Conservation (phyloP, 2,329 filamentous ascomycete genomes). For the Apiospora malaysiana region DNA sequence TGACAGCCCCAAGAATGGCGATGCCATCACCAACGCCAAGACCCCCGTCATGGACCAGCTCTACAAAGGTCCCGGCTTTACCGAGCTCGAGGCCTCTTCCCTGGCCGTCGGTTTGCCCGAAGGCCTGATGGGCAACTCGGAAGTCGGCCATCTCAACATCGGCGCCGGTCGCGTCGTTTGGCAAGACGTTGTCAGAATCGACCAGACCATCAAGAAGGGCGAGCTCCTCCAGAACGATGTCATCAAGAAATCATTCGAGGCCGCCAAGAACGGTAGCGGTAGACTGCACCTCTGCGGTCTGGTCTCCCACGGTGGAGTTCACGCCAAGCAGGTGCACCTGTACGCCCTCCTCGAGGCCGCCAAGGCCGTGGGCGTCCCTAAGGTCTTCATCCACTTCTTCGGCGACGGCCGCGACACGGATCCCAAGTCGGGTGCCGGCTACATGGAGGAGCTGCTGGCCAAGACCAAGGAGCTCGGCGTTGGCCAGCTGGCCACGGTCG, state of each 20-base stretch:
- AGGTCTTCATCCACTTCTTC: constrained; percentile 99
- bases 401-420: constrained; percentile 97
- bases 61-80: constrained; percentile 84
- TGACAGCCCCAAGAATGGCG: constrained; percentile 83
- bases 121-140: constrained; percentile 98
- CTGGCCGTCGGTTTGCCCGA: constrained; percentile 94
- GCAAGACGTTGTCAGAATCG: constrained; percentile 98
- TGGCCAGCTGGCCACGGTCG: constrained; percentile 89
- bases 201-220: constrained; percentile 86
- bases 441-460: constrained; percentile 85
- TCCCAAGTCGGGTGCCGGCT: constrained; percentile 88
- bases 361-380: constrained; percentile 83
- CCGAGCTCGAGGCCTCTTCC: constrained; percentile 93
- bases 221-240: constrained; percentile 78
- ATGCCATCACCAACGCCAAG: constrained; percentile 92
- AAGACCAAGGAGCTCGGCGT: constrained; percentile 82
- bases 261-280: constrained; percentile 86
- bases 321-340: constrained; percentile 94
- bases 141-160: constrained; percentile 98
- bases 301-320: constrained; percentile 94
- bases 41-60: constrained; percentile 96
- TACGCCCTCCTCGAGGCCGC: constrained; percentile 87
- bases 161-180: constrained; percentile 96
- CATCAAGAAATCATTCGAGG: constrained; percentile 77
- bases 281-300: constrained; percentile 91